Evolutionary conservation across 208 protist genomes (phyloP).

Genomic region (Sergeia podlipaevii): DNA sequence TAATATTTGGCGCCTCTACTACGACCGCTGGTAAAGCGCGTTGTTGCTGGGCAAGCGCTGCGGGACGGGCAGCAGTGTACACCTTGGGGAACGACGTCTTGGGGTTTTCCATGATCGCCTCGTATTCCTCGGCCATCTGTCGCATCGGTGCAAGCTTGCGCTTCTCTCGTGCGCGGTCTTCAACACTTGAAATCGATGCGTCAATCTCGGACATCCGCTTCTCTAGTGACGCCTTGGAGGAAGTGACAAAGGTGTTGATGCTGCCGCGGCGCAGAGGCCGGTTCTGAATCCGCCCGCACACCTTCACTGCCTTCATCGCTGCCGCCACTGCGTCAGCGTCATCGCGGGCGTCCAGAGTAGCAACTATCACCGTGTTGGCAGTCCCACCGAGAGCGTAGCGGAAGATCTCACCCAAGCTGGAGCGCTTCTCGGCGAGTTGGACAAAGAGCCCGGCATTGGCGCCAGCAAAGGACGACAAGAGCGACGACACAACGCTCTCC

Average conservation of each 20-base stretch:
- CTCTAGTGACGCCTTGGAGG: constrained; percentile 21
- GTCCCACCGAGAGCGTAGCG: constrained; percentile 60
- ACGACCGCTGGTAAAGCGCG: no score
- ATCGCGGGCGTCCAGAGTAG: constrained; percentile 25
- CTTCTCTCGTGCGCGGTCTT: constrained; percentile 8
- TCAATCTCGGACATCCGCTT: constrained; percentile 17
- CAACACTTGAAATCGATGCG: constrained; percentile 6
- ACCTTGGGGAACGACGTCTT: constrained; percentile 21
- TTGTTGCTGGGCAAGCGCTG: no score
- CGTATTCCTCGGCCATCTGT: constrained; percentile 27
- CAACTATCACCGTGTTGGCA: constrained; percentile 13
- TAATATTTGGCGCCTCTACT: no score
- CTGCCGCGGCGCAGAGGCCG: constrained; percentile 38
- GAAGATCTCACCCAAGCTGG: constrained; percentile 22
- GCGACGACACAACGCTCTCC: constrained; percentile 28
- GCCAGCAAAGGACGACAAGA: constrained; percentile 25
- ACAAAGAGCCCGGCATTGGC: constrained; percentile 17
- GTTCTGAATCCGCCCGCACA: constrained; percentile 22
- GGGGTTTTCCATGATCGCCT: constrained; percentile 23
- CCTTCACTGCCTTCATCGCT: constrained; percentile 18
- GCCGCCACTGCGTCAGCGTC: constrained; percentile 12
- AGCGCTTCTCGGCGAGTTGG: constrained; percentile 16
- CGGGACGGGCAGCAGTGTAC: no score
- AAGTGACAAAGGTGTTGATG: constrained; percentile 36
- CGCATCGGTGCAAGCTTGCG: constrained; percentile 5